Percentiles rank a stretch among this genome's conserved stretches.
phyloP scores from a whole-genome alignment of 2,329 filamentous ascomycete species.

The Arthrinium phaeospermum region DNA sequence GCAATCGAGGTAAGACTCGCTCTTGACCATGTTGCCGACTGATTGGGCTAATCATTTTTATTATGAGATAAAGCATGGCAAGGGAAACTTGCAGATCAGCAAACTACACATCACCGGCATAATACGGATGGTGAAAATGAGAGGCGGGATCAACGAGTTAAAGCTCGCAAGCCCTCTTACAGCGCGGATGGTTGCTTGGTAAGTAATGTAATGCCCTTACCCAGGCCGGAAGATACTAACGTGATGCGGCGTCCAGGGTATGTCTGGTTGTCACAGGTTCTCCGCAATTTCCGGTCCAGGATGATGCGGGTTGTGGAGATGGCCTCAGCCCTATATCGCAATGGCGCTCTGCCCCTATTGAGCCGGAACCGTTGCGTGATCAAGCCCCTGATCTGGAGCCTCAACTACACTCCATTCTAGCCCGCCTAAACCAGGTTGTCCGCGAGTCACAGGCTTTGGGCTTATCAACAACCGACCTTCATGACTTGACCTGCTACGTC shows the following conservation, averaged over 20 bases:
- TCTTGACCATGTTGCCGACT: background rate
- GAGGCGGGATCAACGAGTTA: slow-evolving; percentile 56
- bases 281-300: slow-evolving; percentile 59
- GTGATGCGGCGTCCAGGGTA: slow-evolving; percentile 49
- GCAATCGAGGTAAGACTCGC: slow-evolving; percentile 56
- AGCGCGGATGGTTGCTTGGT: slow-evolving; percentile 62
- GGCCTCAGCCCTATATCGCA: slow-evolving; percentile 55
- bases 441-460: background rate
- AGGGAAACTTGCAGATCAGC: slow-evolving; percentile 52
- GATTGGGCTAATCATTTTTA: background rate
- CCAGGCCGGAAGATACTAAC: background rate
- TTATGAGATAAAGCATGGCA: slow-evolving; percentile 51
- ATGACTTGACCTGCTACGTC: slow-evolving; percentile 61
- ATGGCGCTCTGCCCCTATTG: slow-evolving; percentile 45
- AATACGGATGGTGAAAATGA: slow-evolving; percentile 52
- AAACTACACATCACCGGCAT: slow-evolving; percentile 56
- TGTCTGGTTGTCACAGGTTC: slow-evolving; percentile 58
- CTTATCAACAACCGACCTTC: slow-evolving; percentile 50
- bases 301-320: slow-evolving; percentile 52
- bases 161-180: slow-evolving; percentile 57
- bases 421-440: background rate
- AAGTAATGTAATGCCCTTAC: slow-evolving; percentile 28
- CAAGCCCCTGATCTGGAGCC: background rate
- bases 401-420: background rate
- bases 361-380: background rate